phyloP scores from a whole-genome alignment of 2,329 filamentous ascomycete genomes.

The Botrytis fragariae region DNA sequence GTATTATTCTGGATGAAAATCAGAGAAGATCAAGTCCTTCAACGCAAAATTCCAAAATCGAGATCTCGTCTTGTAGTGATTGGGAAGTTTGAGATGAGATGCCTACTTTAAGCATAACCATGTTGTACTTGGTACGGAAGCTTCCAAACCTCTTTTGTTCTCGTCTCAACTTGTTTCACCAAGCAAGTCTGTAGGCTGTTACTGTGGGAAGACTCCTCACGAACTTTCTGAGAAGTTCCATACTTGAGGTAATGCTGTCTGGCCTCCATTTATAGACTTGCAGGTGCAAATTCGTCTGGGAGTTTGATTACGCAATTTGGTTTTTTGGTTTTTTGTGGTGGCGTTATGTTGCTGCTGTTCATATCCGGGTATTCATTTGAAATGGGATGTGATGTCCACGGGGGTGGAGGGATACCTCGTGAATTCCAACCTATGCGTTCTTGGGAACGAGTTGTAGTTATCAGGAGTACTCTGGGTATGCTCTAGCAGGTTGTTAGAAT shows the following conservation, averaged over 20 bases:
- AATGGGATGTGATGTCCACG: too few relatives aligned
- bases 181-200: background rate
- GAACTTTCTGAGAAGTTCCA: background rate
- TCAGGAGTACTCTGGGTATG: background rate
- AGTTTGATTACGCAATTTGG: background rate
- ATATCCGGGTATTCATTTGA: background rate
- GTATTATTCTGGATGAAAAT: background rate
- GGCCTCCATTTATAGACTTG: background rate
- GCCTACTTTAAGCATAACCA: background rate
- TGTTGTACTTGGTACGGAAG: background rate
- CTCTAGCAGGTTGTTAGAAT: background rate
- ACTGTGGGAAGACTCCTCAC: background rate
- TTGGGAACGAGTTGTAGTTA: background rate
- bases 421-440: background rate
- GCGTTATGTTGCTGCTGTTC: background rate
- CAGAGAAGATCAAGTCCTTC: background rate
- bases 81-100: background rate
- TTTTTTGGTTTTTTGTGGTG: too few relatives aligned
- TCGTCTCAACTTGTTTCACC: background rate
- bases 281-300: background rate
- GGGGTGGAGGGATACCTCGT: background rate
- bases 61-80: background rate
- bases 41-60: background rate
- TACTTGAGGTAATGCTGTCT: background rate
- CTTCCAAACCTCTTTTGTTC: background rate